Base-by-base conservation (phyloP, 2,329 filamentous ascomycete species). In the Ilyonectria mors-panacis region DNA sequence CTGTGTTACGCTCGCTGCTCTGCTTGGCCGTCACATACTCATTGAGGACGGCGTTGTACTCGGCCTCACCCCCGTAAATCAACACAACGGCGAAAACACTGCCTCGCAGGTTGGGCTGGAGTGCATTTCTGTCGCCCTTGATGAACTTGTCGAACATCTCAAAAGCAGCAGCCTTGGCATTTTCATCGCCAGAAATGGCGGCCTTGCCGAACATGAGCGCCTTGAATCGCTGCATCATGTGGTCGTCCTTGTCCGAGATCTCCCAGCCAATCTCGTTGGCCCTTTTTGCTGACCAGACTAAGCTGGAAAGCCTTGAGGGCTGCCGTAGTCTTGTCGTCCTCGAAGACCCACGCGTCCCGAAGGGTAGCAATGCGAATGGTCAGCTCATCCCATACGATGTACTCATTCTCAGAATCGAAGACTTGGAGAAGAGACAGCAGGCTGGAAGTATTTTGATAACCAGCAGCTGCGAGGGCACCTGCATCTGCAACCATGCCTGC, bases 401-500 rank as follows among this genome's bases (percentile, higher is more conserved):
- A 98, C 76, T 97, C 93, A 1, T 90, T 86, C 83, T 98, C 95
- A 2, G 90, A 87, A 76, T 91, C 89, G 78, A 98, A 96, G 56
- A 93, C 91, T 79, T 97, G 93, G 61, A 98, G 86, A 15, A 98
- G 87, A 60, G 92, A 94, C 48, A 98, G 83, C 59, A 97, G 88
- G 13, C 94, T 94, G 17, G 95, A 97, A 0, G 95, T 97, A 86
- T 94, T 97, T 80, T 97, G 94, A 80, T 97, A 97, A 35, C 95
- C 95, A 54, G 95, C 96, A 39, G 93, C 89, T 59, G 95, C 94
- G 73, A 98, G 87, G 33, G 95, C 94, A 74, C 94, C 94, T 4
- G 95, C 94, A 81, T 98, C 95, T 35, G 94, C 93, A 79, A 97
- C 94, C 93, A 98, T 97, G 77, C 95, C 95, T 54, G 95, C 94